These are phyloP conservation scores for Aaosphaeria pasadenensis DNA, from an alignment of 2,329 filamentous ascomycete genomes.

Conservation along the genomic window DNA sequence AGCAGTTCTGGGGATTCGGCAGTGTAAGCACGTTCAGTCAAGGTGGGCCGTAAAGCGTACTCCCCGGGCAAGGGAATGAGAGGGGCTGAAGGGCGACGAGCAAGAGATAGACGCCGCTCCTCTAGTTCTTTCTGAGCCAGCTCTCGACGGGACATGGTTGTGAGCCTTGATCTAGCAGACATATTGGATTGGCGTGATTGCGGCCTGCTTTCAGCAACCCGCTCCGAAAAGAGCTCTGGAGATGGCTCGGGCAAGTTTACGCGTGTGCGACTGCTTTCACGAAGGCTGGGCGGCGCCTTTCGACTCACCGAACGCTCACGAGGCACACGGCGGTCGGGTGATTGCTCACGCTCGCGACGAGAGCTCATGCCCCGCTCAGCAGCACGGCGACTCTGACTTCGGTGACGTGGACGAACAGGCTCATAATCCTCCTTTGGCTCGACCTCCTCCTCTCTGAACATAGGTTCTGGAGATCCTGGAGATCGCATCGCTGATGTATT, in stretches of 20 bases:
- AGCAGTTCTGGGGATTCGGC: constrained; percentile 38
- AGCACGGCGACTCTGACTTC: constrained; percentile 51
- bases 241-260: constrained; percentile 30
- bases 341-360: constrained; percentile 45
- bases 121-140: constrained; percentile 75
- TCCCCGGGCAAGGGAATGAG: constrained; percentile 73
- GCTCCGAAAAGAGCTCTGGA: constrained; percentile 22
- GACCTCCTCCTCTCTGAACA: constrained; percentile 57
- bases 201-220: constrained; percentile 9
- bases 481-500: constrained; percentile 62
- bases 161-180: constrained; percentile 28
- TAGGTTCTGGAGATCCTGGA: constrained; percentile 76
- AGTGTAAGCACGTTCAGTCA: constrained; percentile 33
- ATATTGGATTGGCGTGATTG: constrained; percentile 23
- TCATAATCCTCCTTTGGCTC: constrained; percentile 64
- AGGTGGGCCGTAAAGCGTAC: constrained; percentile 31
- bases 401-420: constrained; percentile 45
- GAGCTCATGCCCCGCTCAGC: constrained; percentile 43
- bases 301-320: constrained; percentile 37
- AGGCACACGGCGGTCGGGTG: constrained; percentile 41
- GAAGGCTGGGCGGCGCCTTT: constrained; percentile 22
- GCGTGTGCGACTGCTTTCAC: constrained; percentile 33
- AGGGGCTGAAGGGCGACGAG: constrained; percentile 74
- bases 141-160: constrained; percentile 41
- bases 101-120: constrained; percentile 74